Conservation (phyloP, 148 eudicot genomes). For the Agrostemma githago region DNA sequence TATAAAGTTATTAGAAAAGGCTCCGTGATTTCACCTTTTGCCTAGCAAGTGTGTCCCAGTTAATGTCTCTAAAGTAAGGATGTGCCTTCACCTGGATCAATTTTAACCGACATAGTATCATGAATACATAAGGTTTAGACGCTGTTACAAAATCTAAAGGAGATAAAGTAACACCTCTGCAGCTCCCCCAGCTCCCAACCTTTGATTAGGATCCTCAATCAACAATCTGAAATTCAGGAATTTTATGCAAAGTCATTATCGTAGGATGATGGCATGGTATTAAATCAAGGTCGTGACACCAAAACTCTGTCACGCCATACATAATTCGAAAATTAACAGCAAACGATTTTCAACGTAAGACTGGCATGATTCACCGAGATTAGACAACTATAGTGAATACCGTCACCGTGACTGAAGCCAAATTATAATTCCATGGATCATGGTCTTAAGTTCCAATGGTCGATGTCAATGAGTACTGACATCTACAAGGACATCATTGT, state of each 20-base stretch:
- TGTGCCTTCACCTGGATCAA: conserved; percentile 82
- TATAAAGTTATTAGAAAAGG: neutral
- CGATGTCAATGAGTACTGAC: neutral
- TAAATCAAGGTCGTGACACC: neutral
- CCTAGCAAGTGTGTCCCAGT: conserved; percentile 98
- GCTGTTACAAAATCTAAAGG: neutral
- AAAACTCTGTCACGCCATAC: no score
- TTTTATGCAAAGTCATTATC: neutral
- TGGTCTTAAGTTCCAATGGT: neutral
- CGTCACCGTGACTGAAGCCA: neutral
- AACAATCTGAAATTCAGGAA: conserved; percentile 46
- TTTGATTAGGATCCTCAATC: conserved; percentile 86
- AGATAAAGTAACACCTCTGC: conserved; percentile 60
- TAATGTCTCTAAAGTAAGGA: conserved; percentile 87
- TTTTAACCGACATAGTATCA: neutral
- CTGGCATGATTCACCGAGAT: neutral
- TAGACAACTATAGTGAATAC: neutral
- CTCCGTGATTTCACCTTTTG: conserved; percentile 62
- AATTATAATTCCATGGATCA: neutral
- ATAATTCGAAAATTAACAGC: no score
- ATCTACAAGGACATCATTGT: neutral
- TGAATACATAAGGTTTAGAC: conserved; percentile 1
- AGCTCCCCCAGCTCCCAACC: conserved; percentile 96
- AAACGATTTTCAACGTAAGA: no score
- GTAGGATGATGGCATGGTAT: neutral